phyloP scores from a whole-genome alignment of 129 eudicot species.

The Helichrysum umbraculigerum region DNA sequence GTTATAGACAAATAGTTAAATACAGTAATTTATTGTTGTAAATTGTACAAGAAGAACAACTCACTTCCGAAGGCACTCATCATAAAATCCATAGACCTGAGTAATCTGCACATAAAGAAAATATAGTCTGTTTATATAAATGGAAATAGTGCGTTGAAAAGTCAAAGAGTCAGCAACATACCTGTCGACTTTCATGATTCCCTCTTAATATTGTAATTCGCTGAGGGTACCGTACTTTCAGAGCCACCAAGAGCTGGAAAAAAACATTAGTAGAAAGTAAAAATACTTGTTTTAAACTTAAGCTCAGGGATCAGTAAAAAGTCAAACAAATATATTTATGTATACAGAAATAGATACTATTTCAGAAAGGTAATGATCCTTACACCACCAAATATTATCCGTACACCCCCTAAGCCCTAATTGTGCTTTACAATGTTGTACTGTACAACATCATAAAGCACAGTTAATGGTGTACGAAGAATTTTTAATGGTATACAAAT shows the following conservation, averaged over 20 bases:
- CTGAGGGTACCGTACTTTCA: slow-evolving; percentile 85
- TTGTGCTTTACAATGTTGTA: too few relatives aligned
- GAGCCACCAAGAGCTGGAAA: slow-evolving; percentile 84
- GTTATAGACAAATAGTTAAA: not conserved
- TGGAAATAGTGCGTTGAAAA: not conserved
- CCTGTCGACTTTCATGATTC: slow-evolving; percentile 97
- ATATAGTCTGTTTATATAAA: not conserved
- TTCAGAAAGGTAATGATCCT: too few relatives aligned
- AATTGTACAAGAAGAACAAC: slow-evolving; percentile 25
- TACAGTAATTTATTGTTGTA: not conserved
- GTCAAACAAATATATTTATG: not conserved
- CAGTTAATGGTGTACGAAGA: too few relatives aligned
- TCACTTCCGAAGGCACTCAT: slow-evolving; percentile 97
- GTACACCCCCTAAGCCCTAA: too few relatives aligned
- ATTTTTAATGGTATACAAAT: too few relatives aligned
- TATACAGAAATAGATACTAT: not conserved
- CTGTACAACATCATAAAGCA: too few relatives aligned
- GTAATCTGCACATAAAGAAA: slow-evolving; percentile 66
- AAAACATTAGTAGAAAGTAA: not conserved
- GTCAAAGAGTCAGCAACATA: slow-evolving; percentile 27
- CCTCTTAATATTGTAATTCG: slow-evolving; percentile 92
- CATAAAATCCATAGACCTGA: slow-evolving; percentile 96
- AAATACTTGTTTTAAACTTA: not conserved
- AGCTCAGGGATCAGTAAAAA: not conserved
- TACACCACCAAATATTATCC: too few relatives aligned